Percentiles rank a stretch among this genome's conserved stretches.
Conservation (phyloP, 169 alveolate genomes). For the Eimeria acervulina region DNA sequence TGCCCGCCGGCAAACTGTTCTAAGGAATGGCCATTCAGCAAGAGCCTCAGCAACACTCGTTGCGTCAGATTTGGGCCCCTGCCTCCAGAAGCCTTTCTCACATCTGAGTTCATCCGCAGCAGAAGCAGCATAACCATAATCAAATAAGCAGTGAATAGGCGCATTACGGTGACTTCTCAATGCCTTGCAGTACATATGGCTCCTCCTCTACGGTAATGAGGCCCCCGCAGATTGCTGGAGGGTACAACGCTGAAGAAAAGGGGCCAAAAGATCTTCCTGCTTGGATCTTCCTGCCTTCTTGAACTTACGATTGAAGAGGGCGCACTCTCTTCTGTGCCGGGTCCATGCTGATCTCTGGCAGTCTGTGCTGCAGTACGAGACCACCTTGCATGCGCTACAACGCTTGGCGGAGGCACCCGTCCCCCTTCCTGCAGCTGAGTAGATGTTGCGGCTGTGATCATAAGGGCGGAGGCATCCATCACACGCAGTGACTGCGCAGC, state of each 20-base stretch:
- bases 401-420: slow-evolving; percentile 40
- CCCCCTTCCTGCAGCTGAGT: neutral
- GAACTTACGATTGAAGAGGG: slow-evolving; percentile 50
- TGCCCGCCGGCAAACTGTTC: slow-evolving; percentile 61
- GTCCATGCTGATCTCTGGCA: slow-evolving; percentile 56
- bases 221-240: neutral
- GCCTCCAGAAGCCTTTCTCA: slow-evolving; percentile 46
- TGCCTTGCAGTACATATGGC: neutral
- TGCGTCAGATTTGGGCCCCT: slow-evolving; percentile 65
- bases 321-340: slow-evolving; percentile 40
- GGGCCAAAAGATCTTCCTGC: neutral
- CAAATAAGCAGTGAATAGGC: neutral
- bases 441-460: slow-evolving; percentile 35
- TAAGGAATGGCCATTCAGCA: slow-evolving; percentile 20
- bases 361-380: slow-evolving; percentile 60
- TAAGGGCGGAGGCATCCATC: slow-evolving; percentile 55
- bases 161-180: neutral
- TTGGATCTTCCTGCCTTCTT: neutral
- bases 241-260: neutral
- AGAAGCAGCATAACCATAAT: neutral
- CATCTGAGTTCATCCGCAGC: slow-evolving; percentile 38
- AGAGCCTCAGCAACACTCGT: slow-evolving; percentile 37
- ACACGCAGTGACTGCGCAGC: slow-evolving; percentile 33
- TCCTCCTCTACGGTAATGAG: neutral
- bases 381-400: slow-evolving; percentile 64